Evolutionary conservation across 805 yeast genomes (phyloP).

Genomic region (Barnettozyma sp.): DNA sequence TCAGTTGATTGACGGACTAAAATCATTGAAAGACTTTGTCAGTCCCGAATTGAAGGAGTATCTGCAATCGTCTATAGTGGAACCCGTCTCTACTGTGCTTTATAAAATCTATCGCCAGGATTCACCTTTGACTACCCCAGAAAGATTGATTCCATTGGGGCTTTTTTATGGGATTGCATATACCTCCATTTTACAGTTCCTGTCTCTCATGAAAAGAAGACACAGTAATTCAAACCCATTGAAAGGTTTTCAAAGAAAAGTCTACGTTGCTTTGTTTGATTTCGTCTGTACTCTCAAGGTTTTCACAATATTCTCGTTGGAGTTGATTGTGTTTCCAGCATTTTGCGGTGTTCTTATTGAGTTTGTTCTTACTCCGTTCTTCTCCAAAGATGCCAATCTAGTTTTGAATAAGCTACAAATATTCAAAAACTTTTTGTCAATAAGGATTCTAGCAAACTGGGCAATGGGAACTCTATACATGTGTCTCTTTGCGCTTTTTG

Average conservation of each 20-base stretch:
- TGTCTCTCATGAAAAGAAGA: slow-evolving; percentile 25
- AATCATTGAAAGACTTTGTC: not conserved
- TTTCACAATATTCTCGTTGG: slow-evolving; percentile 65
- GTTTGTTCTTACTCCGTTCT: slow-evolving; percentile 56
- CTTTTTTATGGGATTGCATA: slow-evolving; percentile 31
- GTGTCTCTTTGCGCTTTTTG: slow-evolving; percentile 80
- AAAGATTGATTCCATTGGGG: slow-evolving; percentile 32
- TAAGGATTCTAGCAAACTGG: slow-evolving; percentile 37
- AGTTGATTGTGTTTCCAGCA: slow-evolving; percentile 78
- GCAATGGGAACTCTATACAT: slow-evolving; percentile 74
- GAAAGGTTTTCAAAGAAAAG: slow-evolving; percentile 41
- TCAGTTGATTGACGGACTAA: not conserved
- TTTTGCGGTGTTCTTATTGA: slow-evolving; percentile 78
- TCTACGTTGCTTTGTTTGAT: slow-evolving; percentile 49
- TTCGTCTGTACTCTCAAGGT: slow-evolving; percentile 64
- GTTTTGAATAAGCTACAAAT: slow-evolving; percentile 1
- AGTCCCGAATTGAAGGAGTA: slow-evolving; percentile 6
- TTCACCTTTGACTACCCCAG: slow-evolving; percentile 28
- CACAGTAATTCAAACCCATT: slow-evolving; percentile 37
- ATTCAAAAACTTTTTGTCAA: not conserved
- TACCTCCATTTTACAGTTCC: slow-evolving; percentile 23
- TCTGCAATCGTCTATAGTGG: slow-evolving; percentile 4
- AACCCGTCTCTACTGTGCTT: slow-evolving; percentile 20
- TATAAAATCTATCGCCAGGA: slow-evolving; percentile 18
- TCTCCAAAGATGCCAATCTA: slow-evolving; percentile 20